Percentiles rank a stretch among this genome's conserved stretches.
Conservation (phyloP, 768 basidiomycete species). For the Russula emetica region DNA sequence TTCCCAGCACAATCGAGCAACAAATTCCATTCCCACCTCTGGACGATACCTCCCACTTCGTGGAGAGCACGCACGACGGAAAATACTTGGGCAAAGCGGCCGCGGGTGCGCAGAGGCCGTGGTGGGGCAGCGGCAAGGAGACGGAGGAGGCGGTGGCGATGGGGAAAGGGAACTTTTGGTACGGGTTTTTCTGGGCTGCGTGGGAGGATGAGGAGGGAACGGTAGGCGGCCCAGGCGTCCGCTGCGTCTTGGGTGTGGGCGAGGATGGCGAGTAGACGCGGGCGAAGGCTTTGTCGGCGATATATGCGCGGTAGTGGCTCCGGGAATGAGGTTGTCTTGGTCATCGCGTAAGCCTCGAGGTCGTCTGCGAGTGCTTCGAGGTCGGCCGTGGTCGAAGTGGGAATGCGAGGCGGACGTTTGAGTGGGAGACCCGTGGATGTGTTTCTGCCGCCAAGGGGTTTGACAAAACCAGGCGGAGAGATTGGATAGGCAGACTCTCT, state of each 20-base stretch:
- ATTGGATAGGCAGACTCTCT: not conserved
- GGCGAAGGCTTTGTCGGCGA: slow-evolving; percentile 1
- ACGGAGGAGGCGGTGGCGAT: slow-evolving; percentile 59
- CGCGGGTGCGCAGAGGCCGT: slow-evolving; percentile 50
- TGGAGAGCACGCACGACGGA: slow-evolving; percentile 59
- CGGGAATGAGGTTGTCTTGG: not conserved
- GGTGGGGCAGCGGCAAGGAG: slow-evolving; percentile 45
- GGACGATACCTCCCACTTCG: slow-evolving; percentile 49
- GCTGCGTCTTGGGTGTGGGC: slow-evolving; percentile 15
- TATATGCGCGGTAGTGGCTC: slow-evolving; percentile 17
- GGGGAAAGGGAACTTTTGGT: slow-evolving; percentile 34
- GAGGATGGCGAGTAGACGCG: slow-evolving; percentile 14
- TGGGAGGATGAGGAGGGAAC: slow-evolving; percentile 32
- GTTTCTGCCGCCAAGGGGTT: slow-evolving; percentile 12
- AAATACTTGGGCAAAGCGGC: slow-evolving; percentile 60
- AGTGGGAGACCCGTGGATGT: slow-evolving; percentile 17
- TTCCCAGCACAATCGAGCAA: slow-evolving; percentile 60
- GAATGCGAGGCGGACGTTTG: slow-evolving; percentile 9
- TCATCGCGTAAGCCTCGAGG: slow-evolving; percentile 11
- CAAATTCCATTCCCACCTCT: slow-evolving; percentile 72
- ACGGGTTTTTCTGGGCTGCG: slow-evolving; percentile 1
- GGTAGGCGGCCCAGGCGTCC: slow-evolving; percentile 45
- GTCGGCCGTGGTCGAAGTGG: slow-evolving; percentile 13
- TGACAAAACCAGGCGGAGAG: slow-evolving; percentile 9
- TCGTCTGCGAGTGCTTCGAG: slow-evolving; percentile 20